These are phyloP conservation scores for Priceomyces melissophilus DNA, from an alignment of 805 yeast species.

Conservation along the genomic window DNA sequence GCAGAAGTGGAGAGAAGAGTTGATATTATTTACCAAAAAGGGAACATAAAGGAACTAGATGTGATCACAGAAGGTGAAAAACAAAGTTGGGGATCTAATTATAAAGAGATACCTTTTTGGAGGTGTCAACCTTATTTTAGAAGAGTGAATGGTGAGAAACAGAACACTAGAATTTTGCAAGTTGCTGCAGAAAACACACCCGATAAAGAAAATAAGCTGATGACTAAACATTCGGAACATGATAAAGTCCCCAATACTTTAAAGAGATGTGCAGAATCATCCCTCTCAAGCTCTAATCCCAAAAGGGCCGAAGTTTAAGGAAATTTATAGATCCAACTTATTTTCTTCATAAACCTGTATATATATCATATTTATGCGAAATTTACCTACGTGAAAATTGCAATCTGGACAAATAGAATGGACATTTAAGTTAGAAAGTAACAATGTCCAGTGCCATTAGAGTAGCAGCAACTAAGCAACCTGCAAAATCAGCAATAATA, in stretches of 20 bases:
- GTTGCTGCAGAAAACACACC: slow-evolving; percentile 28
- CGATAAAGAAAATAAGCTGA: slow-evolving; percentile 7
- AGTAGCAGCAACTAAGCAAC: slow-evolving; percentile 22
- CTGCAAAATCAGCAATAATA: slow-evolving; percentile 55
- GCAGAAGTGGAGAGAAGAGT: slow-evolving; percentile 66
- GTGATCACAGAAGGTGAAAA: slow-evolving; percentile 49
- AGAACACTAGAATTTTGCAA: slow-evolving; percentile 33
- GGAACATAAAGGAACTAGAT: slow-evolving; percentile 56
- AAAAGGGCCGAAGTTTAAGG: slow-evolving; percentile 1
- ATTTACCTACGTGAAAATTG: neutral
- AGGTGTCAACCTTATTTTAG: slow-evolving; percentile 95
- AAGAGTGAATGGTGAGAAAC: slow-evolving; percentile 71
- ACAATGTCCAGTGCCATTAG: slow-evolving; percentile 20
- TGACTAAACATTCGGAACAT: neutral
- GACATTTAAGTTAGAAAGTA: neutral
- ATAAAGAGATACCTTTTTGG: slow-evolving; percentile 88
- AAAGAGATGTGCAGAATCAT: slow-evolving; percentile 1
- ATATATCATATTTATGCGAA: neutral
- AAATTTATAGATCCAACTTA: neutral
- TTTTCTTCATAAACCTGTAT: slow-evolving; percentile 1
- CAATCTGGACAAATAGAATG: too few relatives aligned
- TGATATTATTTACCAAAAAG: slow-evolving; percentile 47
- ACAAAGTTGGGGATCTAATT: slow-evolving; percentile 76
- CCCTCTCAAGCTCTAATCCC: neutral
- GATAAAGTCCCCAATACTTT: neutral